Conservation (phyloP, 148 eudicot genomes). For the Beta vulgaris region DNA sequence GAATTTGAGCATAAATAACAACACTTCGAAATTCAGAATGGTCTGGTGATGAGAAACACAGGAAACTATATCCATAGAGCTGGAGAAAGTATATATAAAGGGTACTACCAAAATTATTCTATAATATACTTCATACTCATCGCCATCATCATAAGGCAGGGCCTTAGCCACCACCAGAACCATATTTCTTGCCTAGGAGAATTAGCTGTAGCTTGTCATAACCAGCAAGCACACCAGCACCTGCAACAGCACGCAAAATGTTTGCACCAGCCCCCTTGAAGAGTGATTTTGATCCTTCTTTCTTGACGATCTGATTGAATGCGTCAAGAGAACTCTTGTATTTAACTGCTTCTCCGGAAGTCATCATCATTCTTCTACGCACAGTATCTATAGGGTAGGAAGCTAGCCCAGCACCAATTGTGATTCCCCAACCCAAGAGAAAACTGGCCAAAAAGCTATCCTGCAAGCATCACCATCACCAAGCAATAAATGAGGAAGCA, state of each 20-base stretch:
- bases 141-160: conserved; percentile 31
- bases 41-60: neutral
- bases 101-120: conserved; percentile 16
- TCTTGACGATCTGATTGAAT: conserved; percentile 51
- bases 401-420: conserved; percentile 63
- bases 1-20: conserved; percentile 26
- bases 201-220: conserved; percentile 65
- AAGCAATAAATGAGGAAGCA: neutral
- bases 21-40: conserved; percentile 19
- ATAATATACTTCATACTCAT: conserved; percentile 7
- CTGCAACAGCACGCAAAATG: conserved; percentile 68
- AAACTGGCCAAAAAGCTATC: conserved; percentile 75
- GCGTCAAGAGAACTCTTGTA: conserved; percentile 66
- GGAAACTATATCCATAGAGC: neutral
- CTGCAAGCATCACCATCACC: conserved; percentile 33
- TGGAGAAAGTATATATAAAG: neutral
- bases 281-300: conserved; percentile 56
- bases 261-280: conserved; percentile 76
- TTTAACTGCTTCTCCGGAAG: conserved; percentile 67
- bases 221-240: conserved; percentile 68
- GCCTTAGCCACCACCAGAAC: conserved; percentile 49
- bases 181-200: conserved; percentile 61
- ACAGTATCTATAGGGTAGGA: conserved; percentile 65
- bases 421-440: conserved; percentile 64
- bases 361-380: conserved; percentile 79